phyloP scores from a whole-genome alignment of 2,329 filamentous ascomycete genomes.

The Microthyrium microscopicum region DNA sequence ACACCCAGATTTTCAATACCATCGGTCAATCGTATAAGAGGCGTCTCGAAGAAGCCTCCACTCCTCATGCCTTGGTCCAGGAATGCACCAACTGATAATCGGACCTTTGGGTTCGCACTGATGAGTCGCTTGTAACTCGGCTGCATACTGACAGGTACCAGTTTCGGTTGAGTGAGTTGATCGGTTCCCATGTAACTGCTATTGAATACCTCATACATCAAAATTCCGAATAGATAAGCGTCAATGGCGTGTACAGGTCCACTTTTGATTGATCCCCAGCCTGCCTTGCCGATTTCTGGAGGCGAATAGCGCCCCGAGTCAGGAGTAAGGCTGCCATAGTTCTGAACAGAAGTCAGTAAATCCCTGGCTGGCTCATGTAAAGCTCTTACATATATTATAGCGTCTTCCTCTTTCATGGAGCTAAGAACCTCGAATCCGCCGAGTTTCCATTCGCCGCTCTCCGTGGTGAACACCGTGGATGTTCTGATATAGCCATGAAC shows the following conservation, averaged over 20 bases:
- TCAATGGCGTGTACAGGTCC: slow-evolving; percentile 70
- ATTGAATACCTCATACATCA: slow-evolving; percentile 87
- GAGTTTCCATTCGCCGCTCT: slow-evolving; percentile 96
- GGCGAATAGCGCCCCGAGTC: slow-evolving; percentile 73
- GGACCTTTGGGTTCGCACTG: slow-evolving; percentile 75
- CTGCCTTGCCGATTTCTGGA: slow-evolving; percentile 67
- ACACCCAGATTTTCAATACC: slow-evolving; percentile 85
- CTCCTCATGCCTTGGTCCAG: slow-evolving; percentile 71
- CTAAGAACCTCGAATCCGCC: slow-evolving; percentile 87
- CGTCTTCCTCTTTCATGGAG: slow-evolving; percentile 90
- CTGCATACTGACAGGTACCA: slow-evolving; percentile 75
- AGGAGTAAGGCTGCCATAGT: slow-evolving; percentile 71
- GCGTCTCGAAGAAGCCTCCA: slow-evolving; percentile 82
- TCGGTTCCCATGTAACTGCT: slow-evolving; percentile 61
- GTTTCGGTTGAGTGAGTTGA: slow-evolving; percentile 71
- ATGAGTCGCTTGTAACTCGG: slow-evolving; percentile 78
- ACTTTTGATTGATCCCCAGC: slow-evolving; percentile 85
- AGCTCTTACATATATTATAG: slow-evolving; percentile 59
- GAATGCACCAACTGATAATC: slow-evolving; percentile 71
- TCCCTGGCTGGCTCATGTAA: slow-evolving; percentile 7
- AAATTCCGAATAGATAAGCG: slow-evolving; percentile 67
- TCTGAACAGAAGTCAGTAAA: slow-evolving; percentile 33
- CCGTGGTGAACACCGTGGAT: slow-evolving; percentile 78
- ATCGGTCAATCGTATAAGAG: slow-evolving; percentile 80
- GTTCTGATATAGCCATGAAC: slow-evolving; percentile 78